phyloP scores from a whole-genome alignment of 108 stramenopile genomes.

The Pseudonitzschia pungens region DNA sequence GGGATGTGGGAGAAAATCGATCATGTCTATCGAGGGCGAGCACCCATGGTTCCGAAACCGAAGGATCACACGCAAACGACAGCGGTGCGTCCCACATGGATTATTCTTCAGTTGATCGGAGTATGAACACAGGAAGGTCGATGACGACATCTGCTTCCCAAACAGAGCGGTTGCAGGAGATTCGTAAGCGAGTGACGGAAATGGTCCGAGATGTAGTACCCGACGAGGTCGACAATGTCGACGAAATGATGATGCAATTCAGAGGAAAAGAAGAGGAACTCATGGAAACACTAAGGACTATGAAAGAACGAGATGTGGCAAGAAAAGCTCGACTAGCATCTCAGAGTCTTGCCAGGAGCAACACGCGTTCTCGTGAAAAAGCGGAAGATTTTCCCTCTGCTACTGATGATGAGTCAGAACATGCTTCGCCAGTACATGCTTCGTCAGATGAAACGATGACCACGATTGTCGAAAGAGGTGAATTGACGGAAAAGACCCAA shows the following conservation, averaged over 20 bases:
- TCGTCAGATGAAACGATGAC: too few species aligned
- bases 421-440: neutral
- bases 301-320: conserved; percentile 63
- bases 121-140: conserved; percentile 9
- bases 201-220: conserved; percentile 60
- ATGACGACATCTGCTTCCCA: conserved; percentile 7
- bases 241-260: conserved; percentile 75
- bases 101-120: conserved; percentile 4
- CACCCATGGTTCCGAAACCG: conserved; percentile 24
- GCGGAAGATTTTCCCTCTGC: neutral
- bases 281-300: conserved; percentile 58
- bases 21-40: conserved; percentile 19
- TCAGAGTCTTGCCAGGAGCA: conserved; percentile 44
- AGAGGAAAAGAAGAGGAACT: conserved; percentile 59
- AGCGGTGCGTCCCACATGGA: conserved; percentile 18
- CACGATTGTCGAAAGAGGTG: too few species aligned
- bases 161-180: conserved; percentile 39
- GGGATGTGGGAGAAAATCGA: conserved; percentile 2
- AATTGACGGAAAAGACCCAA: neutral
- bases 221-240: conserved; percentile 64
- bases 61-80: conserved; percentile 3
- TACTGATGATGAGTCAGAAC: neutral
- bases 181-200: conserved; percentile 49
- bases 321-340: conserved; percentile 53
- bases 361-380: neutral